These are phyloP conservation scores for Penicillium corylophilum DNA, from an alignment of 2,329 filamentous ascomycete genomes.

Conservation along the genomic window DNA sequence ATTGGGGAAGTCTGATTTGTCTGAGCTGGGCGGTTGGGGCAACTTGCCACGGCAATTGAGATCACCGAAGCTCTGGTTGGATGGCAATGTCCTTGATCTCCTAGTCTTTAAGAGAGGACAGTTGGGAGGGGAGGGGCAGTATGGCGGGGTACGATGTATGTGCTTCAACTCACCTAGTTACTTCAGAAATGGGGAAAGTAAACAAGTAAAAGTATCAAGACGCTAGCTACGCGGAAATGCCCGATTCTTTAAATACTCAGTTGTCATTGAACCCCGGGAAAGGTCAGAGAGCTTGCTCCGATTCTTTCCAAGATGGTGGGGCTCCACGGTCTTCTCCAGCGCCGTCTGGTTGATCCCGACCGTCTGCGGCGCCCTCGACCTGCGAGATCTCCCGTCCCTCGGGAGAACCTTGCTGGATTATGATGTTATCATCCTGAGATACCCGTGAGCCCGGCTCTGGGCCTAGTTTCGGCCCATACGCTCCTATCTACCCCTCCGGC, in stretches of 20 bases:
- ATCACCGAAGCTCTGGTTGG: constrained; percentile 18
- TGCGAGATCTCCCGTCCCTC: constrained; percentile 43
- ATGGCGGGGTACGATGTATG: constrained; percentile 21
- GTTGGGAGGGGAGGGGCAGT: constrained; percentile 10
- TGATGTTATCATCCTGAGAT: constrained; percentile 13
- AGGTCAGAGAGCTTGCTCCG: constrained; percentile 32
- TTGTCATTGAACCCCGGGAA: constrained; percentile 23
- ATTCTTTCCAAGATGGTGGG: constrained; percentile 43
- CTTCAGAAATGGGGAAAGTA: constrained; percentile 3
- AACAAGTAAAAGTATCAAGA: constrained; percentile 12
- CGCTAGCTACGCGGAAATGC: constrained; percentile 15
- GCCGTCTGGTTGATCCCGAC: constrained; percentile 32
- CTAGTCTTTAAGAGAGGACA: constrained; percentile 3
- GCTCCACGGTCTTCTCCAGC: constrained; percentile 27
- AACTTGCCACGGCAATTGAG: constrained; percentile 17
- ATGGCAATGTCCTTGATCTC: constrained; percentile 7
- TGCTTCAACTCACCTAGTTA: constrained; percentile 18
- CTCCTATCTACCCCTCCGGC: background rate
- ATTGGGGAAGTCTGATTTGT: constrained; percentile 19
- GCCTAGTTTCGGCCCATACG: background rate
- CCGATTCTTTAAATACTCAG: constrained; percentile 26
- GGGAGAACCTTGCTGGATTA: constrained; percentile 23
- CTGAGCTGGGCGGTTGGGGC: constrained; percentile 18
- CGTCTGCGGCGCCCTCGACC: constrained; percentile 22
- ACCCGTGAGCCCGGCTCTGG: background rate